Base-by-base conservation (phyloP, 257 asterid genomes). In the Scutellaria galericulata region DNA sequence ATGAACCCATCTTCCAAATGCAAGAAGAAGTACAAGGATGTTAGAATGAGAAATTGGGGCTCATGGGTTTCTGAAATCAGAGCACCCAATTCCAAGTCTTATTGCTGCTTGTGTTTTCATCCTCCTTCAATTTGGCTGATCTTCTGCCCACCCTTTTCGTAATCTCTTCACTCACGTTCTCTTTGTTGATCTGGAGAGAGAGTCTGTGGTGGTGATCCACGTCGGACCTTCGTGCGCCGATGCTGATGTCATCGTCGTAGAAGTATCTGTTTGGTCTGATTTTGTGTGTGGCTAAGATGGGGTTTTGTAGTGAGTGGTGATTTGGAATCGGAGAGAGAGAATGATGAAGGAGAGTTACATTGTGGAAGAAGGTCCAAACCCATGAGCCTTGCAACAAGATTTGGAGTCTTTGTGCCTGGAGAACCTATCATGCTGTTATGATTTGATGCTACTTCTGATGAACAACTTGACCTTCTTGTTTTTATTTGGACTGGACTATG, bases 331-430 rank as follows among this genome's bases (percentile, higher is more conserved):
- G 88, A 58, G 35, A 78, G 76, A 3, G 72, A 64, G 9, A 64
- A 66, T 3, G 87, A 81, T 1, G 88, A 81, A 1, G 97, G 88
- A 0, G 92, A 84, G 75, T 9, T 75, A 68, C 56, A 55, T 27
- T 88, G 88, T 12, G 98, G 97, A 13, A 93, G 91, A 12, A 87
- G 80, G 76, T 91, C 97, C 8, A 93, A 90, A 10, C 98, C 98
- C 98, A 93, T 93, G 0, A 93, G 87, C 74, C 97, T 88, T n/a
- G 98, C 98, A 22, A 93, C 97, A 0, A 93, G 84, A 44, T 77
- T 89, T 12, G 98, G 98, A 0, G 98, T 87, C 78, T 83, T 88
- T 47, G 86, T 66, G 55, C 86, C 89, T 1, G 96, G 82, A 1
- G 96, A 82, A 37, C 61, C 62, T 53, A 66, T 77, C 82, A 85